Evolutionary conservation across 495 filamentous ascomycete species (phyloP), one percentile per base, ranked within the genome.

Genomic region (Poronia punctata): DNA sequence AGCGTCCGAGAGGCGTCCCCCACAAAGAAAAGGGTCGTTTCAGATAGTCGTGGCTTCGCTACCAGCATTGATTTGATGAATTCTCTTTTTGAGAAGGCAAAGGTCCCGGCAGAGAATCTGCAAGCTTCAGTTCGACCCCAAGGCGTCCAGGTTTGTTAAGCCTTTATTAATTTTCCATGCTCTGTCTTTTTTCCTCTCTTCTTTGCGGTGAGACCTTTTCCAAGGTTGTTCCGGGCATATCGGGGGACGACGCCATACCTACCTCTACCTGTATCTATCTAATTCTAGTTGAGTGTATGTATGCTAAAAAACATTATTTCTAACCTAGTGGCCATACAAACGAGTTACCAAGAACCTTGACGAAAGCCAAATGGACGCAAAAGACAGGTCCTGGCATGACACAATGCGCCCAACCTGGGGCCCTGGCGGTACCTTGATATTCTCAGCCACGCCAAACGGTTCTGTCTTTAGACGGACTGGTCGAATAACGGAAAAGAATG

Each of bases 61-160:
- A 89, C 78, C 15, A 85, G 79, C 50, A 89, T 94, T 56, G 88
- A 94, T 64, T 55, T 95, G 60, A 93, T 94, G 88, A 83, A 93
- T 52, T 93, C 86, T 31, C 57, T 95, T 33, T 94, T 89, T 59
- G 78, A 75, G 35, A 70, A 78, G 49, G 75, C 80, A 7, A 74
- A 65, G 53, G 61, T 58, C 14, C 65, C 67, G 33, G 53, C 48
- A 22, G 66, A 66, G 50, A 56, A 60, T 41, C 41, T 49, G 25
- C 60, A 62, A 40, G 51, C 67, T 48, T 54, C 58, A 24, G 52
- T 54, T 49, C 62, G 43, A 55, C 60, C 52, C 59, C 57, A 52
- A 59, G 65, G 53, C 62, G 59, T 72, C 39, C 70, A 68, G 62
- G 70, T 72, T 43, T 55, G 70, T 61, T n/a, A n/a, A n/a, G n/a